These are phyloP conservation scores for Aspergillus calidoustus DNA, from an alignment of 2,329 filamentous ascomycete species.

Conservation along the genomic window DNA sequence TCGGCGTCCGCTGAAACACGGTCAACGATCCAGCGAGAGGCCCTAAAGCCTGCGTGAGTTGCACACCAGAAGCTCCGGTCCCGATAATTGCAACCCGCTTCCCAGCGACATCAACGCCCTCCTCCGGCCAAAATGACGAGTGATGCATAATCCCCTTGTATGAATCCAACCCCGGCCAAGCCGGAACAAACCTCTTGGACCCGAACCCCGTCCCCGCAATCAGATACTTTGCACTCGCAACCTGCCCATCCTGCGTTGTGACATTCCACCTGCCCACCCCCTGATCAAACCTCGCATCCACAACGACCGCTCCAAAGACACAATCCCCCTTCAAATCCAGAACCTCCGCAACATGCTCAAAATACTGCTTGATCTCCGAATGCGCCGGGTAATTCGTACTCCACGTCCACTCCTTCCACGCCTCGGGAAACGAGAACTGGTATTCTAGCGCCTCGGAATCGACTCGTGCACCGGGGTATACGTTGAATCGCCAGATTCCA, in stretches of 20 bases:
- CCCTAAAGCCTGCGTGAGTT: slow-evolving; percentile 62
- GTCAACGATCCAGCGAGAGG: slow-evolving; percentile 57
- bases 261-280: slow-evolving; percentile 49
- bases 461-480: slow-evolving; percentile 17
- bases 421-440: slow-evolving; percentile 44
- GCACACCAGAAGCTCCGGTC: slow-evolving; percentile 59
- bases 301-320: slow-evolving; percentile 50
- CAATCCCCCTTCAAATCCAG: slow-evolving; percentile 51
- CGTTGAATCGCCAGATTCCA: slow-evolving; percentile 15
- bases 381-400: slow-evolving; percentile 30
- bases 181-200: slow-evolving; percentile 49
- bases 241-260: slow-evolving; percentile 45
- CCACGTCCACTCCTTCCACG: slow-evolving; percentile 53
- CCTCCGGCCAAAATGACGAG: slow-evolving; percentile 58
- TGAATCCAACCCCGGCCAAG: slow-evolving; percentile 38
- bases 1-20: slow-evolving; percentile 67
- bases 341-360: slow-evolving; percentile 51
- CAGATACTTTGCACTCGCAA: slow-evolving; percentile 46
- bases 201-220: slow-evolving; percentile 52
- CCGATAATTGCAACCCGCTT: slow-evolving; percentile 62
- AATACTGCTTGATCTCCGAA: slow-evolving; percentile 51
- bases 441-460: slow-evolving; percentile 13
- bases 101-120: slow-evolving; percentile 48
- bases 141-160: slow-evolving; percentile 61
- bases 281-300: slow-evolving; percentile 46